Evolutionary conservation across 208 protist species (phyloP).

Genomic region (Acanthamoeba rhysodes): DNA sequence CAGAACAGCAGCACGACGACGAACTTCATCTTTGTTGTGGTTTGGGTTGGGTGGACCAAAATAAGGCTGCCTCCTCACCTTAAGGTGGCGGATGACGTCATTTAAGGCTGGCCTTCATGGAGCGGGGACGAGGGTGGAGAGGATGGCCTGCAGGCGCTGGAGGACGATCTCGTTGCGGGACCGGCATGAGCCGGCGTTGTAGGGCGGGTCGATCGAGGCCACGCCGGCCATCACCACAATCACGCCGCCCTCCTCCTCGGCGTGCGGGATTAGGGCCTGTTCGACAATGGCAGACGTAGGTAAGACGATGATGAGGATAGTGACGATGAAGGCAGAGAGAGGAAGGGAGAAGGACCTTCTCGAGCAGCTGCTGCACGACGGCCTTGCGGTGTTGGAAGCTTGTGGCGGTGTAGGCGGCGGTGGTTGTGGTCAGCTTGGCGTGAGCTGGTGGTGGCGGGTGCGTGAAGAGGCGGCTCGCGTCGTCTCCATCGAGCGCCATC

Average conservation of each 20-base stretch:
- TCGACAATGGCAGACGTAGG: too few relatives aligned
- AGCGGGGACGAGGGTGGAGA: slow-evolving; percentile 9
- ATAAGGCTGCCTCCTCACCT: too few relatives aligned
- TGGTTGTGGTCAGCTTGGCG: background rate
- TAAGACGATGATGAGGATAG: too few relatives aligned
- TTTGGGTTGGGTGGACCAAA: too few relatives aligned
- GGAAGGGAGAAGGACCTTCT: background rate
- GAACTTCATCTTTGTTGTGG: too few relatives aligned
- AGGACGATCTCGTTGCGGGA: slow-evolving; percentile 43
- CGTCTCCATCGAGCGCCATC: background rate
- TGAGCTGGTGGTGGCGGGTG: background rate
- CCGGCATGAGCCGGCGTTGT: slow-evolving; percentile 27
- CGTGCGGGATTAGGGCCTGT: background rate
- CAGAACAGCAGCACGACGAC: too few relatives aligned
- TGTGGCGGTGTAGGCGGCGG: background rate
- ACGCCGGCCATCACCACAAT: slow-evolving; percentile 27
- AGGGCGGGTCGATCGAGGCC: slow-evolving; percentile 54
- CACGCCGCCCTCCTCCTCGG: background rate
- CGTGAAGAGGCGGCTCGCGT: background rate
- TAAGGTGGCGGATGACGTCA: too few relatives aligned
- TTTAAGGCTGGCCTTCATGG: too few relatives aligned
- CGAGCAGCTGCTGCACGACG: background rate
- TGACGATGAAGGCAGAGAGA: background rate
- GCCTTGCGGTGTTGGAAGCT: background rate
- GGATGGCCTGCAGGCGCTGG: slow-evolving; percentile 40